These are phyloP conservation scores for Fusarium sp. DNA, from an alignment of 2,329 filamentous ascomycete species.

Conservation along the genomic window DNA sequence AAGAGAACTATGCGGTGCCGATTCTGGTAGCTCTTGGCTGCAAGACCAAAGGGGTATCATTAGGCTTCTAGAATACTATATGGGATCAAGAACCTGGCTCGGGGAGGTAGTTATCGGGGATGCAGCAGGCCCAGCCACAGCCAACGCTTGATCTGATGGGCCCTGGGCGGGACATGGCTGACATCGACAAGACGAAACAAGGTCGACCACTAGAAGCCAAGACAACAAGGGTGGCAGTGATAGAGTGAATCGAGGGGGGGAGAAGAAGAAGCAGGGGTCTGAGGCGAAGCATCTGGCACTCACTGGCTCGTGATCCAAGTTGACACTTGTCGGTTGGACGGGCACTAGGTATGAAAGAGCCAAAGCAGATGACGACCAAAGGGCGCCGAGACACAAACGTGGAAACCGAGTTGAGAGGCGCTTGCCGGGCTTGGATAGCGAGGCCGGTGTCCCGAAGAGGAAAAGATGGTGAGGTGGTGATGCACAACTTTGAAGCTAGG, in stretches of 20 bases:
- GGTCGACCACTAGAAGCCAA: conserved; percentile 17
- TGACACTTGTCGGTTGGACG: conserved; percentile 32
- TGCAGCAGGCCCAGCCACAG: conserved; percentile 15
- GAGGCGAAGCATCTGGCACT: conserved; percentile 40
- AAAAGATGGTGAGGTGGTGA: conserved; percentile 26
- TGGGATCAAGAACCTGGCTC: conserved; percentile 29
- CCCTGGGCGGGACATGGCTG: conserved; percentile 24
- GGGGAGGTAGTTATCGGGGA: conserved; percentile 31
- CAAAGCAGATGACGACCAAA: conserved; percentile 15
- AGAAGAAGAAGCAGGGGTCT: conserved; percentile 12
- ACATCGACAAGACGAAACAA: conserved; percentile 10
- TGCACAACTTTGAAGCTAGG: conserved; percentile 13
- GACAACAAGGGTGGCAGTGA: conserved; percentile 21
- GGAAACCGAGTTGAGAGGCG: conserved; percentile 30
- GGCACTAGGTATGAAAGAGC: conserved; percentile 17
- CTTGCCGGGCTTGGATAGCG: conserved; percentile 17
- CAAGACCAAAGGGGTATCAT: conserved; percentile 35
- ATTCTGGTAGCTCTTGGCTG: conserved; percentile 13
- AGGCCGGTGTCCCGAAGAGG: conserved; percentile 41
- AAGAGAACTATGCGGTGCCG: conserved; percentile 21
- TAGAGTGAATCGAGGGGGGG: not conserved
- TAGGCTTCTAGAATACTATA: conserved; percentile 43
- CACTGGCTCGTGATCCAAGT: conserved; percentile 40
- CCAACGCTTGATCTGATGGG: conserved; percentile 30
- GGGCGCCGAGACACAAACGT: conserved; percentile 8